These are phyloP conservation scores for Auricularia heimuer DNA, from an alignment of 768 basidiomycete species.

Conservation along the genomic window DNA sequence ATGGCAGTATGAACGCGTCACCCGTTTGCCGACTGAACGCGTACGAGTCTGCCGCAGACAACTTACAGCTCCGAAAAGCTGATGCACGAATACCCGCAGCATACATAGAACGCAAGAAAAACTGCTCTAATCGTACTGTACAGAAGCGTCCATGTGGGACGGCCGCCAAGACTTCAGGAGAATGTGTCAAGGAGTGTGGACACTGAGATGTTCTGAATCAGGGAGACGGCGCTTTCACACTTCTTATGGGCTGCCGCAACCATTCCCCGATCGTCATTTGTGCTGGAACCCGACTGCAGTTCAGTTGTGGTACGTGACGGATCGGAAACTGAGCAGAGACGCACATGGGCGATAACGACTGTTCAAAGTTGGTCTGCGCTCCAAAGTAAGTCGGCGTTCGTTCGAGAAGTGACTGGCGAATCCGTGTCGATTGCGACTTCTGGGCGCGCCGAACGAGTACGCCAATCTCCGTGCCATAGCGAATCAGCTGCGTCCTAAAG, in stretches of 20 bases:
- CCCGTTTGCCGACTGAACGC: no score
- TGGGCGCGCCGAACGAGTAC: neutral
- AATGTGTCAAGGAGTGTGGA: neutral
- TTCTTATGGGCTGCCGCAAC: neutral
- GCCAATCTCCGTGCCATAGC: slow-evolving; percentile 34
- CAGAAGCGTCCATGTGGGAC: neutral
- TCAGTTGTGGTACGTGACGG: neutral
- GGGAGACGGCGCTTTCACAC: neutral
- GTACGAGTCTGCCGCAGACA: no score
- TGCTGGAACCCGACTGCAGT: neutral
- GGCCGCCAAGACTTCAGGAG: neutral
- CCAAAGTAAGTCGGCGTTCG: neutral
- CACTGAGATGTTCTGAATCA: neutral
- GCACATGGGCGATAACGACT: neutral
- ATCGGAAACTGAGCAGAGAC: neutral
- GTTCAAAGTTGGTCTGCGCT: neutral
- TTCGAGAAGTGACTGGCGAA: neutral
- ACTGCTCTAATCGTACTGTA: no score
- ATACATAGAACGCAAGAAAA: no score
- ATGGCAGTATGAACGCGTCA: no score
- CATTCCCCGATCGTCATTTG: neutral
- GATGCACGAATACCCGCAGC: no score
- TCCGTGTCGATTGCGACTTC: neutral
- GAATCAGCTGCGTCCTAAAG: slow-evolving; percentile 60
- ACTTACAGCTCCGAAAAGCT: no score